phyloP scores from a whole-genome alignment of 2,329 filamentous ascomycete genomes.

The Helotiales sp. region DNA sequence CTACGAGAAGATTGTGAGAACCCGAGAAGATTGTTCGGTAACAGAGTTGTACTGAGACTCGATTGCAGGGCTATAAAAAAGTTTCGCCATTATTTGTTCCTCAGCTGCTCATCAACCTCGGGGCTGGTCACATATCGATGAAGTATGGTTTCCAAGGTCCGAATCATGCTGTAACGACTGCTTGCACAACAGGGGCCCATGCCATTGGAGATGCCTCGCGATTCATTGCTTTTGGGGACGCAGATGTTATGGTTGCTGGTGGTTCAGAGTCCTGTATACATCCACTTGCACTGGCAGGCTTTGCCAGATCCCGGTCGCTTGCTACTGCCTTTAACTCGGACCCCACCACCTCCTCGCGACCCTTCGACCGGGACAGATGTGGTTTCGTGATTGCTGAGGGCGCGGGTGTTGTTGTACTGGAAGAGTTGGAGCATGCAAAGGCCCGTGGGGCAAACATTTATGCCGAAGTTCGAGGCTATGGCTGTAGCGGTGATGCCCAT shows the following conservation, averaged over 20 bases:
- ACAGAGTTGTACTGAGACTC: slow-evolving; percentile 23
- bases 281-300: slow-evolving; percentile 88
- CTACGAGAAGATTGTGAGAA: slow-evolving; percentile 66
- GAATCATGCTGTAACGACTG: slow-evolving; percentile 90
- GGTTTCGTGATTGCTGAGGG: slow-evolving; percentile 96
- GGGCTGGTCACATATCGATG: slow-evolving; percentile 93
- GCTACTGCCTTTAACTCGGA: slow-evolving; percentile 77
- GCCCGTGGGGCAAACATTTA: slow-evolving; percentile 78
- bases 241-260: slow-evolving; percentile 94
- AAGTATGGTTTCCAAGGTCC: slow-evolving; percentile 85
- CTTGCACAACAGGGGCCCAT: slow-evolving; percentile 94
- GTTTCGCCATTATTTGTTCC: slow-evolving; percentile 94
- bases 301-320: slow-evolving; percentile 82
- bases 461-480: slow-evolving; percentile 86
- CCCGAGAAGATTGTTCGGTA: not conserved
- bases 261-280: slow-evolving; percentile 95
- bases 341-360: slow-evolving; percentile 72
- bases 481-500: slow-evolving; percentile 84
- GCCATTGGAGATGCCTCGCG: slow-evolving; percentile 92
- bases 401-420: slow-evolving; percentile 81
- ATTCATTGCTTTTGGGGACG: slow-evolving; percentile 88
- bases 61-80: slow-evolving; percentile 77
- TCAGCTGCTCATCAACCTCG: slow-evolving; percentile 89
- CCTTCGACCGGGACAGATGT: slow-evolving; percentile 76
- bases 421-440: slow-evolving; percentile 87